Base-by-base conservation (phyloP, 2,329 filamentous ascomycete genomes). In the Colletotrichum navitas region DNA sequence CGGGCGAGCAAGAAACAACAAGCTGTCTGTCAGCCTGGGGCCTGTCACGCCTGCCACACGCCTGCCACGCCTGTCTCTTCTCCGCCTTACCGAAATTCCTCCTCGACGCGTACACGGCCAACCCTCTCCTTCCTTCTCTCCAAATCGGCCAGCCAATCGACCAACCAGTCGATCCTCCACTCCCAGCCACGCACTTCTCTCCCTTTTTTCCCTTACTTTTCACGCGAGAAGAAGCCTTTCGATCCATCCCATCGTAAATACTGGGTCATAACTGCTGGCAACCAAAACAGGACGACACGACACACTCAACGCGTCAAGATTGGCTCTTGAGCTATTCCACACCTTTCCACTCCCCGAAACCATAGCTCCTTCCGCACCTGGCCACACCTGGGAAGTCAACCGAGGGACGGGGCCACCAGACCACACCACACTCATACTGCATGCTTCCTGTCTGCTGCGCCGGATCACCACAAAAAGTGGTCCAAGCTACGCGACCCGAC, bases 301-400 rank as follows among this genome's bases (percentile, higher is more conserved):
- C 64, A 71, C 68, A 68, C 49, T 56, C 63, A 52, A 58, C 68
- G 68, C 68, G 63, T 71, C 68, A 61, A 68, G 26, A 8, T 41
- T 41, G 34, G 52, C 43, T 64, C 52, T 41, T 36, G 52, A 58
- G 21, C 39, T 45, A 7, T 63, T 52, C 16, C 60, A 32, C 63
- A 43, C 18, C 36, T 39, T 36, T 39, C 34, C 34, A 39, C 24
- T 10, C 54, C 5, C 34, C 54, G 34, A 56, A n/a, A 56, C 29
- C 34, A 24, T 36, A 56, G n/a, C 54, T 39, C 45, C 34, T 52
- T 52, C 41, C 61, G 54, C 67, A 70, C 49, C 55, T 70, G 63
- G 64, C 34, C 34, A 24, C 56, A 67, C 63, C 63, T 66, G 68
- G 54, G 34, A 16, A 16, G 62, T 36, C 41, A 71, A 58, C 21